A percentile compares a stretch with the other conserved stretches of the same genome.
These are phyloP conservation scores for Eremothecium gossypii DNA, from an alignment of 1,139 yeast genomes.

Conservation along the genomic window DNA sequence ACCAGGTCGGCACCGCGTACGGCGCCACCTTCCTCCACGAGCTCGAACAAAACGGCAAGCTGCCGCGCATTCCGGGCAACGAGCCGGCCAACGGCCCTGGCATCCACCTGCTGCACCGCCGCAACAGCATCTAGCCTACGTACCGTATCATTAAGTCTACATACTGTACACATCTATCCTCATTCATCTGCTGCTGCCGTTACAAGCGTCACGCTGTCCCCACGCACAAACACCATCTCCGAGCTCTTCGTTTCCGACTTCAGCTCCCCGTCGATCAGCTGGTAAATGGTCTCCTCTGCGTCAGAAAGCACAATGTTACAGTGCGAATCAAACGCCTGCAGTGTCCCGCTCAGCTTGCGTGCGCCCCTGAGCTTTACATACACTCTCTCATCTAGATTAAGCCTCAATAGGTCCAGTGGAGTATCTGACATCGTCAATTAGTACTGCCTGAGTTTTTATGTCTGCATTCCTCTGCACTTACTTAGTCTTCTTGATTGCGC, in stretches of 20 bases:
- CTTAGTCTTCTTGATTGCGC: too few relatives aligned
- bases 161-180: constrained; percentile 4
- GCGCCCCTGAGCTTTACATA: constrained; percentile 93
- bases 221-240: constrained; percentile 92
- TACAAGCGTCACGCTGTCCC: constrained; percentile 84
- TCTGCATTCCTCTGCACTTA: too few relatives aligned
- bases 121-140: constrained; percentile 47
- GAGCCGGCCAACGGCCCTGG: constrained; percentile 18
- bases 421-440: constrained; percentile 33
- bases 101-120: constrained; percentile 35
- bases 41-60: constrained; percentile 42
- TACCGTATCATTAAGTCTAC: not conserved
- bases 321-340: constrained; percentile 95
- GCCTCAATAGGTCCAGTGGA: constrained; percentile 82
- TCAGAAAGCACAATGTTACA: constrained; percentile 94
- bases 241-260: constrained; percentile 51
- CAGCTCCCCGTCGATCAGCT: constrained; percentile 36
- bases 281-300: constrained; percentile 74
- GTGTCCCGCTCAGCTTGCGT: constrained; percentile 79
- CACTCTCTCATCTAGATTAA: constrained; percentile 79
- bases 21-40: constrained; percentile 52
- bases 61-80: constrained; percentile 57
- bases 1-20: constrained; percentile 67
- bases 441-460: too few relatives aligned
- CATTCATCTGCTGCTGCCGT: constrained; percentile 38